Conservation (phyloP, 2,329 filamentous ascomycete genomes). For the Thermoascus crustaceus region DNA sequence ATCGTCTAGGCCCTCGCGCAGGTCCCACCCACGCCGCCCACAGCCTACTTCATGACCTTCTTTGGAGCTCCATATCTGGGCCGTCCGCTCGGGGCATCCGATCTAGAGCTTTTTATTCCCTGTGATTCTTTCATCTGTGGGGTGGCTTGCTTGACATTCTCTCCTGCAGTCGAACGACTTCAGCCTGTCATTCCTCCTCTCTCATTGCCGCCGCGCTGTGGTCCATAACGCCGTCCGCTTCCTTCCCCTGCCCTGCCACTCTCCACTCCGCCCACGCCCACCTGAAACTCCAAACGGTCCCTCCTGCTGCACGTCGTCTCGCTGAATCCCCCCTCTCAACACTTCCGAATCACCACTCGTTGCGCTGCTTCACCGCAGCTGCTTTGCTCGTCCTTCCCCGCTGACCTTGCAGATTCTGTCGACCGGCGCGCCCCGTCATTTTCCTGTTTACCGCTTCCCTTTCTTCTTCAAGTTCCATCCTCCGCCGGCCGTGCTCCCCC, state of each 20-base stretch:
- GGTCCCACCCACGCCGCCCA: background rate
- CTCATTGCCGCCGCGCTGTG: background rate
- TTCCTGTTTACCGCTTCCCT: too few relatives aligned
- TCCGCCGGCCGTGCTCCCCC: slow-evolving; percentile 1
- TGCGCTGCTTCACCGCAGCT: background rate
- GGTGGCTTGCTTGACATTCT: background rate
- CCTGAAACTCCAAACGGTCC: slow-evolving; percentile 5
- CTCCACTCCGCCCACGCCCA: slow-evolving; percentile 4
- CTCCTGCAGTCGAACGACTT: background rate
- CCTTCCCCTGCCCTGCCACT: background rate
- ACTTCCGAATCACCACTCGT: background rate
- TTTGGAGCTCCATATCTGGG: background rate
- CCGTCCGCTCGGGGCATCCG: background rate
- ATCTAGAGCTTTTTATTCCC: slow-evolving; percentile 1
- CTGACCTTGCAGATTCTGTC: too few relatives aligned
- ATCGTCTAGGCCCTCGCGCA: background rate
- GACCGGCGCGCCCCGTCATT: too few relatives aligned
- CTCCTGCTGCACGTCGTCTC: background rate
- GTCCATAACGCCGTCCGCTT: background rate
- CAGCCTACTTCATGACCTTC: background rate
- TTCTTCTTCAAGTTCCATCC: background rate
- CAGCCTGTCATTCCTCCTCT: too few relatives aligned
- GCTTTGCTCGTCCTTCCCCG: background rate
- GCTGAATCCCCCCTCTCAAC: background rate
- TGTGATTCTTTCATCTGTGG: background rate